These are phyloP conservation scores for Hortiboletus campestris DNA, from an alignment of 768 basidiomycete genomes.

Conservation along the genomic window DNA sequence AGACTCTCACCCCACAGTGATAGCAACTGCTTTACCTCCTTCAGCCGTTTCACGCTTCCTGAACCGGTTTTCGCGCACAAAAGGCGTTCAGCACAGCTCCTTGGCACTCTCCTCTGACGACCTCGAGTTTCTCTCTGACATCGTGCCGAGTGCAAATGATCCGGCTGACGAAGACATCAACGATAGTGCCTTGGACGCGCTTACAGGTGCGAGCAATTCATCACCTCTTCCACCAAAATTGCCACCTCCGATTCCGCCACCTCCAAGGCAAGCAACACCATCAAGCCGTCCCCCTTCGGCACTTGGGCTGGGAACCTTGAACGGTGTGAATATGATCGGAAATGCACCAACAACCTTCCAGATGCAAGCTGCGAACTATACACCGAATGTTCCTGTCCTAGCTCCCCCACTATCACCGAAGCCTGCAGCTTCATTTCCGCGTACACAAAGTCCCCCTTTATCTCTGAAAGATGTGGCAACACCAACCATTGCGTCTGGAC, in stretches of 20 bases:
- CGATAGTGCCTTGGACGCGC: conserved; percentile 33
- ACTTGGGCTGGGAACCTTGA: background rate
- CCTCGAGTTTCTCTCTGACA: conserved; percentile 75
- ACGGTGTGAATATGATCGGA: background rate
- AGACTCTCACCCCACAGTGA: conserved; percentile 1
- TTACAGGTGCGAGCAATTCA: conserved; percentile 43
- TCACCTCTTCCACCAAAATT: conserved; percentile 42
- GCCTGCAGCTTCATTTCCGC: conserved; percentile 25
- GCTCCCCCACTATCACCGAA: conserved; percentile 30
- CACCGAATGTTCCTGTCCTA: conserved; percentile 12
- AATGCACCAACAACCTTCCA: background rate
- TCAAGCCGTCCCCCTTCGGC: conserved; percentile 12
- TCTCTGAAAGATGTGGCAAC: background rate
- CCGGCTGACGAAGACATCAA: conserved; percentile 36
- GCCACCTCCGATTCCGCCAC: conserved; percentile 46
- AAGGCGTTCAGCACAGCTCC: conserved; percentile 44
- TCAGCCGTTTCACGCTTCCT: conserved; percentile 86
- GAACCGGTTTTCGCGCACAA: conserved; percentile 63
- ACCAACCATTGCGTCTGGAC: conserved; percentile 1
- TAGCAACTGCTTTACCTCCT: conserved; percentile 32
- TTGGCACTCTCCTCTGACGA: conserved; percentile 77
- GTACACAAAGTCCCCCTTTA: conserved; percentile 13
- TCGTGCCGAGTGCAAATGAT: conserved; percentile 54
- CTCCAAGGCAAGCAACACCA: conserved; percentile 26
- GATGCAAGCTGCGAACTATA: background rate